These are phyloP conservation scores for Anthostomella pinea DNA, from an alignment of 2,329 filamentous ascomycete species.

Conservation along the genomic window DNA sequence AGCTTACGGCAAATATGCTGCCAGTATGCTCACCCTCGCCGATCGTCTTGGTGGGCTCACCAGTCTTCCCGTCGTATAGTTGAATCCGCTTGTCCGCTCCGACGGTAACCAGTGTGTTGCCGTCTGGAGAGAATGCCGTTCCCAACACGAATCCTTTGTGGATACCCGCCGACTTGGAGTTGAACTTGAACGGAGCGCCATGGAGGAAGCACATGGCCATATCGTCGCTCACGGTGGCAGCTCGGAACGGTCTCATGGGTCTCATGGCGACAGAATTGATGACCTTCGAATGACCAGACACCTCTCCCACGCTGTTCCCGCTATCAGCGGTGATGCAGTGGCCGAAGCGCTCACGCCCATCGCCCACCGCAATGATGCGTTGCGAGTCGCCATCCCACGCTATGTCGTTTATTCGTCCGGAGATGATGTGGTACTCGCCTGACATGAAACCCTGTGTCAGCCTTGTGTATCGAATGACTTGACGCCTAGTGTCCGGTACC, in stretches of 20 bases:
- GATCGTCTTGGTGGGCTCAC: constrained; percentile 74
- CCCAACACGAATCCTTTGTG: constrained; percentile 90
- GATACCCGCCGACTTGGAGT: constrained; percentile 71
- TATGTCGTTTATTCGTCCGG: constrained; percentile 91
- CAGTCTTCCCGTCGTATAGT: constrained; percentile 94
- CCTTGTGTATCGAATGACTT: too few species aligned
- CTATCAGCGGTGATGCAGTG: constrained; percentile 94
- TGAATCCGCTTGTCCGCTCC: constrained; percentile 92
- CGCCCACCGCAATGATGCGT: constrained; percentile 91
- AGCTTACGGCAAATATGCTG: constrained; percentile 88
- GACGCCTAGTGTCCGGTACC: constrained; percentile 35
- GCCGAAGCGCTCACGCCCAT: constrained; percentile 90
- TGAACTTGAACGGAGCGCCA: constrained; percentile 94
- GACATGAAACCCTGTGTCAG: constrained; percentile 11
- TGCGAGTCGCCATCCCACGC: constrained; percentile 98
- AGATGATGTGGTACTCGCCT: constrained; percentile 91
- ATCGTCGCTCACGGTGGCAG: constrained; percentile 89
- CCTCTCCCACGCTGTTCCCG: constrained; percentile 93
- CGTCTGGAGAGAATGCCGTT: constrained; percentile 86
- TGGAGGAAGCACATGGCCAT: constrained; percentile 88
- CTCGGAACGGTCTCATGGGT: constrained; percentile 84
- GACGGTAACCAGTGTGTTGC: constrained; percentile 76
- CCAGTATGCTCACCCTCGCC: constrained; percentile 84
- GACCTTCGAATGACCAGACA: constrained; percentile 84
- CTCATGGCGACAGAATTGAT: constrained; percentile 91